Evolutionary conservation across 441 rosid genomes (phyloP), one percentile per base, ranked within the genome.

Genomic region (Flueggea neowawraea): DNA sequence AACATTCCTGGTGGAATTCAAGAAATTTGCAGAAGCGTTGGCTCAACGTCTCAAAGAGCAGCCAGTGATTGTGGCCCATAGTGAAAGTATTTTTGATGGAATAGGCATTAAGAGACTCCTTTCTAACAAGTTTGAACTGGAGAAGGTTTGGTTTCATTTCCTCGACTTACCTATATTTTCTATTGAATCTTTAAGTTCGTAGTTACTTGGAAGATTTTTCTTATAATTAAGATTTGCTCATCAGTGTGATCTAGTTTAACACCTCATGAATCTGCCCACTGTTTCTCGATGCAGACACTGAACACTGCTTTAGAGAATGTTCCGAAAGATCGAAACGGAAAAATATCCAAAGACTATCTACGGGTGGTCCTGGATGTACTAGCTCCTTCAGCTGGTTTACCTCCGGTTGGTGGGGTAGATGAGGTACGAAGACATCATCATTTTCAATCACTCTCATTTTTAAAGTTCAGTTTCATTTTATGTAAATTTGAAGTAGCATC

Each of bases 1-100:
- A 64, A 74, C 66, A 12, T 84, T 91, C 75, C 66, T 86, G 76
- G 81, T 52, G 58, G 89, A 77, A 67, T 88, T 95, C 59, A 95
- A 77, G 77, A 82, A 74, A 73, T 84, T 84, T 45, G 85, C 82
- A 4, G 89, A 84, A 55, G 39, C 33, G 16, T 80, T 95, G 65
- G 90, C 91, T 59, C 96, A 79, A 58, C 80, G 62, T 80, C 98
- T 95, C 55, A 85, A 75, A 69, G 98, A 95, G 69, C 95, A 89
- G 75, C 99, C 95, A 6, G 96, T 95, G 70, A 95, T 95, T 39
- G 99, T 91, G 48, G 99, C 98, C 6, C 99, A 91, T 55, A 84
- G 90, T 43, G 99, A 91, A 63, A 89, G 84, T 71, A 86, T 79
- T 55, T 91, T 89, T 43, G 96, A 95, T 73, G 99, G 98, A 63